These are phyloP conservation scores for Hibiscus tridactylites DNA, from an alignment of 345 rosid genomes.

Conservation along the genomic window DNA sequence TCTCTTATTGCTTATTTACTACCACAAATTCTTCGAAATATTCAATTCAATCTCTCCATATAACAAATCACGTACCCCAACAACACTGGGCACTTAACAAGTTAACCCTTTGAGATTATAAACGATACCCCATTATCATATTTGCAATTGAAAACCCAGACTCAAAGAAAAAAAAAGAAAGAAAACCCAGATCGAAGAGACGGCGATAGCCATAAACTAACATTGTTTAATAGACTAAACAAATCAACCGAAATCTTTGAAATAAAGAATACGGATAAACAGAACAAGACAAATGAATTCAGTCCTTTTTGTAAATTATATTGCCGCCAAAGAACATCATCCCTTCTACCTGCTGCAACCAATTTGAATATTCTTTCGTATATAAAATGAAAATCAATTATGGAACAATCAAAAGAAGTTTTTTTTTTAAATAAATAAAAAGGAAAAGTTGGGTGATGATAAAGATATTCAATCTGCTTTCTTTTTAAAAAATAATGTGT, in stretches of 20 bases:
- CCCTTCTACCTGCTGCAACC: conserved; percentile 33
- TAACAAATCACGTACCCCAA: background rate
- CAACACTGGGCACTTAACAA: background rate
- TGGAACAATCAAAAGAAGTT: background rate
- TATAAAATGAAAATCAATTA: background rate
- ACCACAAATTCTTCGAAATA: conserved; percentile 12
- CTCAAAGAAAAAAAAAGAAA: background rate
- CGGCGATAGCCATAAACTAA: conserved; percentile 7
- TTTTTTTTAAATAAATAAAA: background rate
- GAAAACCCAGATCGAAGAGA: conserved; percentile 3
- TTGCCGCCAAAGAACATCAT: conserved; percentile 38
- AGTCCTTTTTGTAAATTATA: background rate
- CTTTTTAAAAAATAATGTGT: background rate
- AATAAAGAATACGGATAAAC: conserved; percentile 22
- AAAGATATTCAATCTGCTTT: conserved; percentile 2
- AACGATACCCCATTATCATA: conserved; percentile 16
- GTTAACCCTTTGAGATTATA: background rate
- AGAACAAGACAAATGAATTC: background rate
- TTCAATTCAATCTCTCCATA: conserved; percentile 17
- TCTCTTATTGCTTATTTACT: background rate
- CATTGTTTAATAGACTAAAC: background rate
- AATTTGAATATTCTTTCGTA: conserved; percentile 7
- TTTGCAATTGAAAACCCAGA: conserved; percentile 12
- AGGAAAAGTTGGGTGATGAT: conserved; percentile 12
- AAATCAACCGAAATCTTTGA: conserved; percentile 10